Evolutionary conservation across 73 alveolate genomes (phyloP), one percentile per base, ranked within the genome.

Genomic region (Durusdinium trenchii): DNA sequence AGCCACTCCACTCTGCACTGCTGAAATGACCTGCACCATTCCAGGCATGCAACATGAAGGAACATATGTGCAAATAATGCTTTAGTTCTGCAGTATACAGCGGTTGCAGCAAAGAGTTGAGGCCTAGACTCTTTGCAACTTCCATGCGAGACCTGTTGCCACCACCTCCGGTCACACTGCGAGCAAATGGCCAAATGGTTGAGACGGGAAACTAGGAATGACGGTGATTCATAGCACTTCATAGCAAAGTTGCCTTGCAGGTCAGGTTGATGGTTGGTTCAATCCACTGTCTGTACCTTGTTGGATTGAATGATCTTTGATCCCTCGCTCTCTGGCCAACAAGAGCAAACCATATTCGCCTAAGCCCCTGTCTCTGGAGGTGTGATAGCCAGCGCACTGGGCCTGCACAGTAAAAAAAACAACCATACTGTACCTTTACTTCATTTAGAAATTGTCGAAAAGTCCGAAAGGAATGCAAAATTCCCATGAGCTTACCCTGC

Each of bases 311-410:
- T n/a, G n/a, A n/a, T n/a, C n/a, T n/a, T n/a, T n/a, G n/a, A n/a
- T n/a, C n/a, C n/a, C n/a, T n/a, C n/a, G n/a, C n/a, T n/a, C n/a
- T n/a, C n/a, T n/a, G n/a, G n/a, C n/a, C n/a, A n/a, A n/a, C n/a
- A n/a, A n/a, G n/a, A n/a, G 43, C 48, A 7, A n/a, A 14, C 82
- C 26, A 0, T 26, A 69, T 23, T 20, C 12, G 57, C 36, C 86
- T 40, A 51, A 14, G 86, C 18, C 86, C 86, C 36, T 47, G 52
- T 64, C 96, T 90, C 96, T 64, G 96, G 96, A 40, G 96, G 96
- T 30, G 96, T 90, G 42, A 90, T 69, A 32, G 96, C 96, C n/a
- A 90, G 52, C 38, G 96, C 96, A 90, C 86, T 75, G 35, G 96
- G 96, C 96, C 96, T 90, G 38, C 45, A 26, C 42, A 10, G 4